Base-by-base conservation (phyloP, 768 basidiomycete genomes). In the Boletus sp. region DNA sequence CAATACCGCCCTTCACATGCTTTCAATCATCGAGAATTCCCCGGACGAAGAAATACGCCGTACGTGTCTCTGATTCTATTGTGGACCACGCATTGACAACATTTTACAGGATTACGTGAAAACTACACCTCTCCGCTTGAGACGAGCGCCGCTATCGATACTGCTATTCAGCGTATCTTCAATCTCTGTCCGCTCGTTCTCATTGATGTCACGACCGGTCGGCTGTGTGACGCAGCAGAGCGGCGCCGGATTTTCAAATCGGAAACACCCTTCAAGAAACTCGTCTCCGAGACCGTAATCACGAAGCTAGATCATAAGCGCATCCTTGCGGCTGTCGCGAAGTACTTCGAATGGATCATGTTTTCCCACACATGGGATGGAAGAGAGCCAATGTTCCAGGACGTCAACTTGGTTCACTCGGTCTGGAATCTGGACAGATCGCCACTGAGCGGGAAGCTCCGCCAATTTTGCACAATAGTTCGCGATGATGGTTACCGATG, bases 211-310 rank as follows among this genome's bases (percentile, higher is more conserved):
- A 30, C 15, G 5, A 24, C 33, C 2, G 54, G 54, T 4, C 33
- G 8, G 8, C 30, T 54, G 2, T 48, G 46, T n/a, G 30, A 40
- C 11, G 37, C 10, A 10, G 18, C 20, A 4, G 42, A 60, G 18
- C 55, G 59, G 6, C 24, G 29, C 11, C 47, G 2, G n/a, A n/a
- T 39, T 5, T 58, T 58, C 30, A 30, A 40, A 24, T 45, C 57
- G 4, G 57, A 54, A 18, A 24, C 5, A 12, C 5, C 37, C 3
- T 46, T 47, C 33, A 18, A 42, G 14, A 50, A 51, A 7, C 30
- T 51, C 4, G 7, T 59, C 35, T 55, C 37, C 3, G 47, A 56
- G 18, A 28, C 33, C 29, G 29, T 39, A 2, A 11, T 5, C 14
- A 39, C n/a, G 10, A 18, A 14, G 20, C 4, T 44, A 7, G 29